Percentiles rank a stretch among this genome's conserved stretches.
Conservation (phyloP, 148 eudicot species). For the Amaranthus hypochondriacus region DNA sequence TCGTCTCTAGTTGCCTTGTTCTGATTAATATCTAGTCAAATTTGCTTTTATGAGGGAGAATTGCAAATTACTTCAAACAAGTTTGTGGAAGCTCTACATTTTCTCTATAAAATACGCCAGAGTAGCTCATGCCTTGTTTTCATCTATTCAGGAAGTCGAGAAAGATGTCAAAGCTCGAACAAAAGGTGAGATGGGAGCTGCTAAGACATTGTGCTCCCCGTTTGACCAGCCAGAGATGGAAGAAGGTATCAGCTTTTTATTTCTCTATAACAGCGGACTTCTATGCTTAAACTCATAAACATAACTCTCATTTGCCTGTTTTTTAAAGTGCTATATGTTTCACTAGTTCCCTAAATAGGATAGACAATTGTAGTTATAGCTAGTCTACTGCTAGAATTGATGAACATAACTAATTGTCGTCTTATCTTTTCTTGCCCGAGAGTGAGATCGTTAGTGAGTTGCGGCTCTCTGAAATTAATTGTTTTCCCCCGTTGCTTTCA, state of each 20-base stretch:
- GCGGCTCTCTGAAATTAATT: not conserved
- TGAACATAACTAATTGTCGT: no score
- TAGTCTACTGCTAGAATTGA: no score
- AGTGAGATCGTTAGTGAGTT: not conserved
- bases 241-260: conserved; percentile 48
- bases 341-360: no score
- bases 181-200: conserved; percentile 95
- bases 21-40: no score
- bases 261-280: not conserved
- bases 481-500: conserved; percentile 26
- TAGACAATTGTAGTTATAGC: no score
- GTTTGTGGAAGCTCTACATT: not conserved
- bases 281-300: no score
- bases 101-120: not conserved
- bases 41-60: no score
- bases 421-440: no score
- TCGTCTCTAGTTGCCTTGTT: no score
- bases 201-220: conserved; percentile 87
- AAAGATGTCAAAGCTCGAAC: conserved; percentile 86
- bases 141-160: conserved; percentile 68
- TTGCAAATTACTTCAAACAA: not conserved
- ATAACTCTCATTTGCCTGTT: no score
- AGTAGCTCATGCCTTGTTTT: not conserved
- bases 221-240: conserved; percentile 84
- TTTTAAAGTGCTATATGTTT: no score